Base-by-base conservation (phyloP, 2,329 filamentous ascomycete genomes). In the Stagonosporopsis rhizophila region DNA sequence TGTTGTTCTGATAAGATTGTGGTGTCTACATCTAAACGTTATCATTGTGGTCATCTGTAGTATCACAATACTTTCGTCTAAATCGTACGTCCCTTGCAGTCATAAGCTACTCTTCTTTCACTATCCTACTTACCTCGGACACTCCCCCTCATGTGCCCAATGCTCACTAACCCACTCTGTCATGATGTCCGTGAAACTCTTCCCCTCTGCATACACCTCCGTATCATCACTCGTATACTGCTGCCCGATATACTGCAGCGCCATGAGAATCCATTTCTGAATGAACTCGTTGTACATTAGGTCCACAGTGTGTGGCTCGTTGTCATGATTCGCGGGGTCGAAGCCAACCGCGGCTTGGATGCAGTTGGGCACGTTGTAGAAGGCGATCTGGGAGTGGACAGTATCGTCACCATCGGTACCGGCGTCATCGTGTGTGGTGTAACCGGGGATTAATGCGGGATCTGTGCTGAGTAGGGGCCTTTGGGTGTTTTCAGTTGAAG, bases 231-330 rank as follows among this genome's bases (percentile, higher is more conserved):
- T 74, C 37, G 78, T 75, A 62, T 82, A 79, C 56, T 79, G 79
- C 46, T 83, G 74, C 2, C 83, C 83, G 9, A 84, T 72, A 63
- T 83, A 87, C 57, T 87, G 86, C 59, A 96, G 79, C 2, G 92
- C 92, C 11, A 89, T 78, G 17, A 96, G 76, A 35, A 98, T 80
- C 84, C 90, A 96, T 9, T 87, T 87, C 76, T 95, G 85, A 32
- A 98, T 87, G 74, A 97, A 99, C 72, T 96, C 92, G 55, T 96
- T 85, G 71, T 96, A 99, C 14, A 97, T 87, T 7, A 99, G 74
- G 73, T 98, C 94, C 0, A 99, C 92, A 0, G 77, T 88, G 48
- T 89, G 85, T 0, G 91, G 90, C 15, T 85, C 79, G 7, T 72
- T 61, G 1, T 62, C 64, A 8, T 38, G 12, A 11, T 70, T 59